Evolutionary conservation across 352 stramenopile genomes (phyloP).

Genomic region (Phytophthora idaei): DNA sequence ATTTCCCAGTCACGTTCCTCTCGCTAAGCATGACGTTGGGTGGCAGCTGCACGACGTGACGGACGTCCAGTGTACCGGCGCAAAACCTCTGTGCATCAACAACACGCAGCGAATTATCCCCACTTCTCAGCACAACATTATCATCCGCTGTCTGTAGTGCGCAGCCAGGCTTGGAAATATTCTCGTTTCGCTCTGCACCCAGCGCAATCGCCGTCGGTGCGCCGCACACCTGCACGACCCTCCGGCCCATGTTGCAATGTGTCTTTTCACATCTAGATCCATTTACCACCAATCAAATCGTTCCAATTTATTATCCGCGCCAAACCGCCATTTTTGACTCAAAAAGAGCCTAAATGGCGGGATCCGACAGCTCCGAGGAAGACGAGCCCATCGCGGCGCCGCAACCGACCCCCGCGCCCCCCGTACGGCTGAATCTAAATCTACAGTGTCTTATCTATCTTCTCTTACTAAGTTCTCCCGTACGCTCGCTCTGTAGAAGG

Average conservation of each 20-base stretch:
- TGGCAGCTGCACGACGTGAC: slow-evolving; percentile 18
- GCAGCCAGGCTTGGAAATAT: neutral
- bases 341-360: slow-evolving; percentile 29
- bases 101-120: slow-evolving; percentile 10
- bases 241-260: slow-evolving; percentile 13
- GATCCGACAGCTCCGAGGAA: slow-evolving; percentile 84
- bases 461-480: neutral
- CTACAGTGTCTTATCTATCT: neutral
- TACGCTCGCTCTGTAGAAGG: slow-evolving; percentile 42
- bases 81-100: slow-evolving; percentile 25
- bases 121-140: slow-evolving; percentile 12
- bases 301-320: slow-evolving; percentile 1
- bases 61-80: slow-evolving; percentile 1
- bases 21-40: slow-evolving; percentile 3
- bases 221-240: slow-evolving; percentile 6
- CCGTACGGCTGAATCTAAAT: slow-evolving; percentile 11
- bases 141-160: slow-evolving; percentile 4
- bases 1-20: neutral
- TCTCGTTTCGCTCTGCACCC: slow-evolving; percentile 9
- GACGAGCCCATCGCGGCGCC: slow-evolving; percentile 74
- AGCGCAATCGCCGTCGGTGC: slow-evolving; percentile 13
- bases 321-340: slow-evolving; percentile 10
- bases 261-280: slow-evolving; percentile 13
- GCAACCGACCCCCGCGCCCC: slow-evolving; percentile 4
- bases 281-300: neutral